A percentile compares a stretch with the other conserved stretches of the same genome.
phyloP scores from a whole-genome alignment of 2,329 filamentous ascomycete species.

The Epichloe coenophiala region DNA sequence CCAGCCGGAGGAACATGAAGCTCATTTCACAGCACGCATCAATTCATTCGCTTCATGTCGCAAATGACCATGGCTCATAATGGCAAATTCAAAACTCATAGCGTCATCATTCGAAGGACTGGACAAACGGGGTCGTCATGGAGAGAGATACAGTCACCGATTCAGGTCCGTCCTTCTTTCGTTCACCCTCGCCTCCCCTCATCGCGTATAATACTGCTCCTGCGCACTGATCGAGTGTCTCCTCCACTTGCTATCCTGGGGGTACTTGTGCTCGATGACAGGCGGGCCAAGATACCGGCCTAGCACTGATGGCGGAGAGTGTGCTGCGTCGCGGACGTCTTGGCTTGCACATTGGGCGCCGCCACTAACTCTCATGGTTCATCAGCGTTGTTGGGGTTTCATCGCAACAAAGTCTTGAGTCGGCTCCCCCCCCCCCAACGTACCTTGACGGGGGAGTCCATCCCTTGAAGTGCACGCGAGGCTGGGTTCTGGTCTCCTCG shows the following conservation, averaged over 20 bases:
- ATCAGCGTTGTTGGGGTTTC: no score
- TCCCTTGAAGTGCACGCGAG: slow-evolving; percentile 1
- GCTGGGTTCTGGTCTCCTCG: neutral
- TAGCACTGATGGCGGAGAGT: slow-evolving; percentile 14
- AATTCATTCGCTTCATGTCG: no score
- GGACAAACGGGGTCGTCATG: neutral
- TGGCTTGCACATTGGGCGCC: neutral
- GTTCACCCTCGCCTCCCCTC: neutral
- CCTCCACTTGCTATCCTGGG: slow-evolving; percentile 16
- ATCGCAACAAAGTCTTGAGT: neutral
- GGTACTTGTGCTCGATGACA: slow-evolving; percentile 17
- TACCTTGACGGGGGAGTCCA: neutral
- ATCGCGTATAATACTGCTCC: slow-evolving; percentile 15
- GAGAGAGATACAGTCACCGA: neutral
- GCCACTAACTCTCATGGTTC: neutral
- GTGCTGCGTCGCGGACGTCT: slow-evolving; percentile 11
- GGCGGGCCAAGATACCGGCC: slow-evolving; percentile 14
- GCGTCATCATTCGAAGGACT: neutral
- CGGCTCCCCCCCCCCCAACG: neutral
- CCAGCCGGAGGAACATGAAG: no score
- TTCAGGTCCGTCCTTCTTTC: neutral
- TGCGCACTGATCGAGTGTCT: slow-evolving; percentile 18
- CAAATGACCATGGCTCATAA: no score
- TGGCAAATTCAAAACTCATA: neutral
- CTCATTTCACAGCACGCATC: no score